These are phyloP conservation scores for Alternaria sp. DNA, from an alignment of 2,329 filamentous ascomycete species.

Conservation along the genomic window DNA sequence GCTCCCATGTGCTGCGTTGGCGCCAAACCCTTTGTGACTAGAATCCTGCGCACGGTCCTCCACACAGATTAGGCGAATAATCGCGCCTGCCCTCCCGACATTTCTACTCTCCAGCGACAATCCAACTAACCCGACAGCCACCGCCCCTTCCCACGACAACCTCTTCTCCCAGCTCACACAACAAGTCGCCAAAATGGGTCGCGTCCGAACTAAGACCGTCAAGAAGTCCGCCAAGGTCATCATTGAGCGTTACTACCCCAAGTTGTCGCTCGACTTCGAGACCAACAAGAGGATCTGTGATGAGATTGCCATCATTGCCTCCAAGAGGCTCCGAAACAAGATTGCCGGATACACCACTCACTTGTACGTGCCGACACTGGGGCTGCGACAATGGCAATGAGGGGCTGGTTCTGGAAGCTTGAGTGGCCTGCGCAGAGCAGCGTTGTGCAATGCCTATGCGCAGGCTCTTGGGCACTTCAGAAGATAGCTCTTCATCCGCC, in stretches of 20 bases:
- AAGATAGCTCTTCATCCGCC: background rate
- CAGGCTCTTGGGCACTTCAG: background rate
- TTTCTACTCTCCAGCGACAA: constrained; percentile 30
- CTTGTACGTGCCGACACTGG: constrained; percentile 47
- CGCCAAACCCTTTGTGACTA: background rate
- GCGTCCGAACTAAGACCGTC: constrained; percentile 69
- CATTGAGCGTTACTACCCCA: constrained; percentile 86
- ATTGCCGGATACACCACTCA: constrained; percentile 85
- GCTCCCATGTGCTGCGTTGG: background rate
- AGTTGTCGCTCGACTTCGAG: constrained; percentile 99
- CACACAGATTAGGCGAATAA: constrained; percentile 31
- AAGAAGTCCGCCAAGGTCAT: constrained; percentile 98
- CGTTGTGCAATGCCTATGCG: background rate
- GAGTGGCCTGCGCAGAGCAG: constrained; percentile 70
- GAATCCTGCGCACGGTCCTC: constrained; percentile 2
- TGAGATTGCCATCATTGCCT: constrained; percentile 98
- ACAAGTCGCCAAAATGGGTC: constrained; percentile 58
- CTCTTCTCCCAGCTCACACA: constrained; percentile 29
- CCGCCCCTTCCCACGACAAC: constrained; percentile 28
- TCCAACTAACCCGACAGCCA: constrained; percentile 39
- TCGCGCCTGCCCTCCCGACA: constrained; percentile 8
- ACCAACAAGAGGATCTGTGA: constrained; percentile 99
- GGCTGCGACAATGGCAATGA: constrained; percentile 63
- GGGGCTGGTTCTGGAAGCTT: constrained; percentile 95
- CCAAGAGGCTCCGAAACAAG: constrained; percentile 99